A percentile compares a stretch with the other conserved stretches of the same genome.
Evolutionary conservation across 345 rosid species (phyloP).

Genomic region (Lumnitzera littorea): DNA sequence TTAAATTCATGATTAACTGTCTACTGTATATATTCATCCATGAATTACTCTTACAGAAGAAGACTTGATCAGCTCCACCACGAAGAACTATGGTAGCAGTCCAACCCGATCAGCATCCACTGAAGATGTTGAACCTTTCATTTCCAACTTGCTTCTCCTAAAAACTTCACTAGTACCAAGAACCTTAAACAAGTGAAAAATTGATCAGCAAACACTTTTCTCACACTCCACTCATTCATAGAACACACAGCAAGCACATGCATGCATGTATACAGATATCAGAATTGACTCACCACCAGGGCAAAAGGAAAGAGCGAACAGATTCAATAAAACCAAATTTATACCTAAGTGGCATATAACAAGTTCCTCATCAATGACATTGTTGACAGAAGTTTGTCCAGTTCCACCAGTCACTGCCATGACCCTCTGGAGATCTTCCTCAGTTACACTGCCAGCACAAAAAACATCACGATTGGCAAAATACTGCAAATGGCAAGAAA

Average conservation of each 20-base stretch:
- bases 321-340: not conserved
- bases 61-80: conserved; percentile 99
- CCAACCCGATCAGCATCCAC: conserved; percentile 89
- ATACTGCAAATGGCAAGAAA: conserved; percentile 48
- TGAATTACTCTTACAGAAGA: conserved; percentile 8
- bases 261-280: no score
- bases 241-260: no score
- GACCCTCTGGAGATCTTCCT: conserved; percentile 88
- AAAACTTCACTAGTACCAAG: conserved; percentile 93
- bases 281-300: no score
- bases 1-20: not conserved
- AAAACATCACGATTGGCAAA: conserved; percentile 98
- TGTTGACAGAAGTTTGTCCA: conserved; percentile 91
- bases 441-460: conserved; percentile 99
- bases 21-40: not conserved
- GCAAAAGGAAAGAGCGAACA: not conserved
- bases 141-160: conserved; percentile 96
- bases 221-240: no score
- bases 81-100: conserved; percentile 99
- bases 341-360: not conserved
- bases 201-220: not conserved
- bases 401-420: conserved; percentile 98
- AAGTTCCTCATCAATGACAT: conserved; percentile 74
- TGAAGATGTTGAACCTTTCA: conserved; percentile 96
- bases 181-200: conserved; percentile 48